Evolutionary conservation across 177 flowering plant species (phyloP).

Genomic region (Telopea speciosissima): DNA sequence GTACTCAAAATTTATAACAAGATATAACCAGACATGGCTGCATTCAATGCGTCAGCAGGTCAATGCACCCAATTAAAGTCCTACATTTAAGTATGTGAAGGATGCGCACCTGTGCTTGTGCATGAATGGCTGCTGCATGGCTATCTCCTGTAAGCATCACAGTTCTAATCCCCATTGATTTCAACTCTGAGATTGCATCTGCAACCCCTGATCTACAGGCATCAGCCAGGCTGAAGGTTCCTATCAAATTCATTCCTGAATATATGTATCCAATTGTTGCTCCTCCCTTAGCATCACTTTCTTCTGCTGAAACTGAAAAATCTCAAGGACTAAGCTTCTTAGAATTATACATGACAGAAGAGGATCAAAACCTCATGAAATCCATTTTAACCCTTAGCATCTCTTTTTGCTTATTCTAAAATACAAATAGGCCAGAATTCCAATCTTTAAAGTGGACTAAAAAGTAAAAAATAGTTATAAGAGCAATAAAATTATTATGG

Average conservation of each 20-base stretch:
- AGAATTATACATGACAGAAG: not conserved
- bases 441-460: no score
- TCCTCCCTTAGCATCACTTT: conserved; percentile 24
- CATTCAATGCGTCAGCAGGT: not conserved
- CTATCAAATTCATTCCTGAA: conserved; percentile 30
- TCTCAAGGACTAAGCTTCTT: not conserved
- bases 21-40: not conserved
- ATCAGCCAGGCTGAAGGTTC: conserved; percentile 68
- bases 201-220: conserved; percentile 62
- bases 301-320: conserved; percentile 38
- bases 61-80: not conserved
- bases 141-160: conserved; percentile 93
- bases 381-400: not conserved
- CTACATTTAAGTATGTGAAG: not conserved
- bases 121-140: conserved; percentile 55
- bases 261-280: conserved; percentile 57
- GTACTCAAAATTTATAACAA: not conserved
- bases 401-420: no score
- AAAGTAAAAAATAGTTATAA: no score
- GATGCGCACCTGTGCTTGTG: conserved; percentile 58
- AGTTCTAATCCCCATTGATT: conserved; percentile 54
- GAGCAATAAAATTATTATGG: no score
- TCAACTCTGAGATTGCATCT: conserved; percentile 66
- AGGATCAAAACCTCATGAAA: not conserved
- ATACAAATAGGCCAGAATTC: not conserved